These are phyloP conservation scores for Colletotrichum chrysophilum DNA, from an alignment of 2,329 filamentous ascomycete species.

Conservation along the genomic window DNA sequence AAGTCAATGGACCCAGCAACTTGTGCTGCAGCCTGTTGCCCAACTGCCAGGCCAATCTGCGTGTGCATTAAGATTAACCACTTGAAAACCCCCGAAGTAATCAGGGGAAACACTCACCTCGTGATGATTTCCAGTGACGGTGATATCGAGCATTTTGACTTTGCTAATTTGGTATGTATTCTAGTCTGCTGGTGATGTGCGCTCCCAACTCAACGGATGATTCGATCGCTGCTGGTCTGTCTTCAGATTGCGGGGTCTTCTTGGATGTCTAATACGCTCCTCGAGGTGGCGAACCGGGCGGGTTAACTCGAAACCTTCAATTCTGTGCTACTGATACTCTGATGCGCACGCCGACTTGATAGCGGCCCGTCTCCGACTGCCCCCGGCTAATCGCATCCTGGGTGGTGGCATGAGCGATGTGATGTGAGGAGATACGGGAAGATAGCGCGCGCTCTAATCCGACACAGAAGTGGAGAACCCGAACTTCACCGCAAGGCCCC, in stretches of 20 bases:
- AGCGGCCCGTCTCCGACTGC: background rate
- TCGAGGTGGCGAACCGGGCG: background rate
- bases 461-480: background rate
- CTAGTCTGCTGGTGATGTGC: background rate
- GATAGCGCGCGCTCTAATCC: background rate
- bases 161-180: background rate
- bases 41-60: background rate
- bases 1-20: background rate
- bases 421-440: background rate
- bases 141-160: background rate
- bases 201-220: background rate
- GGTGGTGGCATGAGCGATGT: background rate
- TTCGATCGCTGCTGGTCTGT: background rate
- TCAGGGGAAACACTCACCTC: background rate
- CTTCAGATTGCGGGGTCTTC: background rate
- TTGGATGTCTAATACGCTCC: background rate
- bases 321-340: background rate
- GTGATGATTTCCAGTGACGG: background rate
- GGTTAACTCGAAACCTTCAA: background rate
- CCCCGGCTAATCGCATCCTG: background rate
- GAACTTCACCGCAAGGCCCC: background rate
- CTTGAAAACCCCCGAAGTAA: background rate
- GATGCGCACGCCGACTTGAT: background rate
- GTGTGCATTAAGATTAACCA: background rate
- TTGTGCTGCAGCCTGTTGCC: background rate